Conservation (phyloP, 2,329 filamentous ascomycete genomes). For the Geosmithia putterillii region DNA sequence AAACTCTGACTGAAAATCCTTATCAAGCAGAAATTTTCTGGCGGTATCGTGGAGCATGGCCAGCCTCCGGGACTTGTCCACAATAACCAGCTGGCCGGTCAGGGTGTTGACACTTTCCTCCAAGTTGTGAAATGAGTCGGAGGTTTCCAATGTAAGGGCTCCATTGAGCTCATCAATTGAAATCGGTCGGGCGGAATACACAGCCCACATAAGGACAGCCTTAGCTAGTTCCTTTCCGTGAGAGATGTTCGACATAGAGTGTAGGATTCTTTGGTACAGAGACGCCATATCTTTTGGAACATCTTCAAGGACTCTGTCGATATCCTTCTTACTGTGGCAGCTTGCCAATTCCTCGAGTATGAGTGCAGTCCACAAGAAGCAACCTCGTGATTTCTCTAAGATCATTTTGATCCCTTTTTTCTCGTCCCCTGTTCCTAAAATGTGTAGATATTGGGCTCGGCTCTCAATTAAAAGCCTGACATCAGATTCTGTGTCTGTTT, state of each 20-base stretch:
- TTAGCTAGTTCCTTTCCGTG: slow-evolving; percentile 17
- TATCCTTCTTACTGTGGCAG: slow-evolving; percentile 15
- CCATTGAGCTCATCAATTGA: slow-evolving; percentile 7
- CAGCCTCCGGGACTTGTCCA: slow-evolving; percentile 17
- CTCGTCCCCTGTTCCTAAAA: neutral
- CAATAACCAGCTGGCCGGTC: slow-evolving; percentile 22
- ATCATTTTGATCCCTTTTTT: slow-evolving; percentile 7
- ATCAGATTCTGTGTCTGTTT: neutral
- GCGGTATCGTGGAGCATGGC: slow-evolving; percentile 26
- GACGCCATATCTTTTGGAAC: slow-evolving; percentile 16
- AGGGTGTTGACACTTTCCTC: slow-evolving; percentile 13
- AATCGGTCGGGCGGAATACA: slow-evolving; percentile 19
- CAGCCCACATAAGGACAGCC: slow-evolving; percentile 21
- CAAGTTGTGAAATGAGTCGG: slow-evolving; percentile 14
- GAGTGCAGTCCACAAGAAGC: slow-evolving; percentile 21
- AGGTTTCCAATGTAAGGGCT: slow-evolving; percentile 3
- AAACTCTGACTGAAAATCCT: slow-evolving; percentile 15
- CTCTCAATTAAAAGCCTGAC: neutral
- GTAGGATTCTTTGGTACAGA: slow-evolving; percentile 18
- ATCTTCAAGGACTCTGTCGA: slow-evolving; percentile 15
- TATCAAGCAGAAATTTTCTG: slow-evolving; percentile 14
- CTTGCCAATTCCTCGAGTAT: slow-evolving; percentile 16
- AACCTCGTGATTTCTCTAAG: slow-evolving; percentile 19
- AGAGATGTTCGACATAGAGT: slow-evolving; percentile 13
- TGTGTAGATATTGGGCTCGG: neutral